Percentiles rank a stretch among this genome's conserved stretches.
These are phyloP conservation scores for Cytospora paraplurivora DNA, from an alignment of 2,329 filamentous ascomycete species.

Conservation along the genomic window DNA sequence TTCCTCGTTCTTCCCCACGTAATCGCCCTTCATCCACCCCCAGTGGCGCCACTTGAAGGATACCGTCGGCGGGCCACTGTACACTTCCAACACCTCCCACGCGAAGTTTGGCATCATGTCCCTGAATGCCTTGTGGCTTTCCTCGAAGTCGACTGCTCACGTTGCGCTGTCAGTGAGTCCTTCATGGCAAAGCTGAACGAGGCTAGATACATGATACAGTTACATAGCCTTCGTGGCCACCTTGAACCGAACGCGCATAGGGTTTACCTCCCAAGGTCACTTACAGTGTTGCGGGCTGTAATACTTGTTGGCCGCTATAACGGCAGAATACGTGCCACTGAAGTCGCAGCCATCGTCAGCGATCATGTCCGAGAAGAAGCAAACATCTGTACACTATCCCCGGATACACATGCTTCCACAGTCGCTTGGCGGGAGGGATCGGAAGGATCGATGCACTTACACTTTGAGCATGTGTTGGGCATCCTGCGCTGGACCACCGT, in stretches of 20 bases:
- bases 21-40: conserved; percentile 68
- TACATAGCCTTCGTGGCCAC: neutral
- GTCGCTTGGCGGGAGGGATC: neutral
- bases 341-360: conserved; percentile 5
- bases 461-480: conserved; percentile 67
- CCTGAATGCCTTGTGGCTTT: conserved; percentile 71
- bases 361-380: conserved; percentile 7
- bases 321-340: conserved; percentile 63
- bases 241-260: neutral
- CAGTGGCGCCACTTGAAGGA: conserved; percentile 69
- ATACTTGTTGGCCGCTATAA: conserved; percentile 64
- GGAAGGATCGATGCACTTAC: conserved; percentile 39
- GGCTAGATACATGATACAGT: neutral
- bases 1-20: conserved; percentile 64
- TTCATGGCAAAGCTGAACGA: neutral
- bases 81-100: conserved; percentile 71
- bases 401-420: conserved; percentile 1
- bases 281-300: conserved; percentile 60
- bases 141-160: conserved; percentile 53
- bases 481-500: conserved; percentile 57
- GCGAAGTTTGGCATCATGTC: conserved; percentile 73
- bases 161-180: neutral
- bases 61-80: conserved; percentile 63
- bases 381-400: neutral
- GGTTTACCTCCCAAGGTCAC: neutral